phyloP scores from a whole-genome alignment of 768 basidiomycete genomes.

The Sarcomyxa edulis region DNA sequence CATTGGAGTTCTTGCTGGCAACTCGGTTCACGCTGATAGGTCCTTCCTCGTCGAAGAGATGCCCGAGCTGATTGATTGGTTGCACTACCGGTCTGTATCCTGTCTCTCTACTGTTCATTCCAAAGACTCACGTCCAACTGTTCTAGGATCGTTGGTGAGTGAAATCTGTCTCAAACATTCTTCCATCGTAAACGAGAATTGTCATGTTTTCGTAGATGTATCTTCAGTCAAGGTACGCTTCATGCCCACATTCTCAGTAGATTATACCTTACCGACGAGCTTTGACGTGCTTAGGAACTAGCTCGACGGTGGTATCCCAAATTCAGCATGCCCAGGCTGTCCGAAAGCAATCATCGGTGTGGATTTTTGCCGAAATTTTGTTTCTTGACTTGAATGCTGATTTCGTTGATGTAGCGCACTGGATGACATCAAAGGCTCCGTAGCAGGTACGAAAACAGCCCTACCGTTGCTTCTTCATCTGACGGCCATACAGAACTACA shows the following conservation, averaged over 20 bases:
- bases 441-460: conserved; percentile 1
- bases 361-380: not conserved
- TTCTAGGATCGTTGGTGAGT: conserved; percentile 16
- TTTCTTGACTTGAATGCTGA: not conserved
- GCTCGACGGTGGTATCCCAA: conserved; percentile 67
- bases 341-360: conserved; percentile 56
- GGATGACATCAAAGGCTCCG: conserved; percentile 75
- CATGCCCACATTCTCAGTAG: not conserved
- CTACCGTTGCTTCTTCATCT: not conserved
- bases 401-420: conserved; percentile 49
- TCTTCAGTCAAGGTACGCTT: conserved; percentile 69
- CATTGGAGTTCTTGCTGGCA: conserved; percentile 77
- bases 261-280: not conserved
- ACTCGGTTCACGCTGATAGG: conserved; percentile 79
- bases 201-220: conserved; percentile 57
- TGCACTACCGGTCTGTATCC: conserved; percentile 65
- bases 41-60: conserved; percentile 71
- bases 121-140: conserved; percentile 1
- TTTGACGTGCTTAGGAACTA: conserved; percentile 60
- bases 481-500: conserved; percentile 50
- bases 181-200: conserved; percentile 36
- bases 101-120: conserved; percentile 3
- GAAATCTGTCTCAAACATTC: not conserved
- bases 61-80: conserved; percentile 74
- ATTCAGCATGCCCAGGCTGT: conserved; percentile 22